Evolutionary conservation across 768 basidiomycete genomes (phyloP).

Genomic region (Leucocoprinus sp.): DNA sequence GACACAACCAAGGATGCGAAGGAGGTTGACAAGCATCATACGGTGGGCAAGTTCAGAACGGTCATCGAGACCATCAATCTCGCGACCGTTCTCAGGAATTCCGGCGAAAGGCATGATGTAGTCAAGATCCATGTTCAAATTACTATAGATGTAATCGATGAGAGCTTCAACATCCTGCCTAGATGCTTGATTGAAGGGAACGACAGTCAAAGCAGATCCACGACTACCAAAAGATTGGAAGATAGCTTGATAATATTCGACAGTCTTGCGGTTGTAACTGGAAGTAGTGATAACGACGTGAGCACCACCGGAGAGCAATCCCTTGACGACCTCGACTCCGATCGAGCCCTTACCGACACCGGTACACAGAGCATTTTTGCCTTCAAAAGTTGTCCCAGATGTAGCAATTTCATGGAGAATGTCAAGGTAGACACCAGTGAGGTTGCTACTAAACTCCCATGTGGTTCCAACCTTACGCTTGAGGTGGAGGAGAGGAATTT

Average conservation of each 20-base stretch:
- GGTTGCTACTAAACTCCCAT: conserved; percentile 97
- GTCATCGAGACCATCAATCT: conserved; percentile 96
- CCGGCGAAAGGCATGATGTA: conserved; percentile 99
- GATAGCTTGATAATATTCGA: conserved; percentile 97
- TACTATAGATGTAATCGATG: conserved; percentile 96
- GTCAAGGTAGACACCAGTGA: conserved; percentile 93
- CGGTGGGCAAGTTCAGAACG: conserved; percentile 96
- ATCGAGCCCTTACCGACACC: conserved; percentile 98
- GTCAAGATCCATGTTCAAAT: conserved; percentile 92
- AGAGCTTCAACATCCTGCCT: conserved; percentile 98
- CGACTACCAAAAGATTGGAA: conserved; percentile 93
- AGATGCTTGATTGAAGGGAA: conserved; percentile 98
- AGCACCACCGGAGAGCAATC: conserved; percentile 91
- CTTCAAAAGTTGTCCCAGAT: conserved; percentile 96
- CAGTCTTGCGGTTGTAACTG: conserved; percentile 89
- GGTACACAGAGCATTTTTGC: conserved; percentile 96
- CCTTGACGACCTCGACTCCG: conserved; percentile 95
- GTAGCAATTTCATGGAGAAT: conserved; percentile 98
- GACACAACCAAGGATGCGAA: conserved; percentile 93
- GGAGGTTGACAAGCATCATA: conserved; percentile 96
- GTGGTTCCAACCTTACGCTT: conserved; percentile 92
- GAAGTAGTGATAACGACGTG: conserved; percentile 98
- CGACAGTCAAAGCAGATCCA: conserved; percentile 94
- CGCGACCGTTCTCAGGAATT: conserved; percentile 96
- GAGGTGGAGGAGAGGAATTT: conserved; percentile 88